phyloP scores from a whole-genome alignment of 805 yeast species.

The Kuraishia cidri region DNA sequence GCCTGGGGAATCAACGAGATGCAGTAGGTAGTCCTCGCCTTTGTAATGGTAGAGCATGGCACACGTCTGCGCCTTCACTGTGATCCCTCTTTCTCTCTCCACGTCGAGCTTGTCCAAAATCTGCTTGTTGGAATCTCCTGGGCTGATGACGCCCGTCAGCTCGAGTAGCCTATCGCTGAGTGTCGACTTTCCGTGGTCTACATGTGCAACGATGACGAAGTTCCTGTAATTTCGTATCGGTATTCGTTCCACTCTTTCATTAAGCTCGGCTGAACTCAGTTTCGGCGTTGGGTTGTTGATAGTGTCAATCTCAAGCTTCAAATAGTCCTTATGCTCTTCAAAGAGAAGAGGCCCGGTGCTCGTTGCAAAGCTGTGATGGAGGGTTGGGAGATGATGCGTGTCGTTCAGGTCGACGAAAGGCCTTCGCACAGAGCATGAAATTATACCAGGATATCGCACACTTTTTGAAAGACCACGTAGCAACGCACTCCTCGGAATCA shows the following conservation, averaged over 20 bases:
- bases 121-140: constrained; percentile 63
- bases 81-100: constrained; percentile 92
- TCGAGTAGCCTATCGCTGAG: constrained; percentile 83
- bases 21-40: constrained; percentile 71
- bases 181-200: constrained; percentile 81
- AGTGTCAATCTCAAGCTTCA: constrained; percentile 15
- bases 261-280: constrained; percentile 10
- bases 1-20: constrained; percentile 95
- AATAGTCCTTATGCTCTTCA: constrained; percentile 8
- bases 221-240: constrained; percentile 81
- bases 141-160: constrained; percentile 78
- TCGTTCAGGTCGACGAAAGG: too few relatives aligned
- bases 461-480: too few relatives aligned
- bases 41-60: constrained; percentile 75
- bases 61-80: constrained; percentile 96
- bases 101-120: constrained; percentile 89
- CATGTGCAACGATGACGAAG: constrained; percentile 94
- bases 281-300: constrained; percentile 15
- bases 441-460: too few relatives aligned
- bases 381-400: too few relatives aligned
- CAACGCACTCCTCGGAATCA: too few relatives aligned
- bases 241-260: constrained; percentile 55
- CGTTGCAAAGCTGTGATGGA: background rate
- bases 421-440: too few relatives aligned
- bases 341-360: background rate